These are phyloP conservation scores for Telfairia occidentalis DNA, from an alignment of 331 rosid species.

Conservation along the genomic window DNA sequence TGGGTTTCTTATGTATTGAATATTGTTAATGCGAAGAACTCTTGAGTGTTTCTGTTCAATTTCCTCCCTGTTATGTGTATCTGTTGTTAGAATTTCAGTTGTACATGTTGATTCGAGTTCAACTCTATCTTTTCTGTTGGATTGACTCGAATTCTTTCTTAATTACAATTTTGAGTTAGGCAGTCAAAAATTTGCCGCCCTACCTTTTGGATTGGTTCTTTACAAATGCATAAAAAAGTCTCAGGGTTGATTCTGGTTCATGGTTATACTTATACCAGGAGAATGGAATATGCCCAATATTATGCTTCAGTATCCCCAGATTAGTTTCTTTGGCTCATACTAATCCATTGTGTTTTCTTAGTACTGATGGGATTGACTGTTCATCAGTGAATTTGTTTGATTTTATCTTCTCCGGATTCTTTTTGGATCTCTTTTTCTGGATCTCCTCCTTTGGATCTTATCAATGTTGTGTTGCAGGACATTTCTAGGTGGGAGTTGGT, in stretches of 20 bases:
- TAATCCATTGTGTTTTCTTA: background rate
- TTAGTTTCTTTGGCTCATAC: background rate
- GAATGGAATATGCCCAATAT: background rate
- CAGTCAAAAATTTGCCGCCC: background rate
- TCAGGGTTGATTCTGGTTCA: background rate
- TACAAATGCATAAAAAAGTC: background rate
- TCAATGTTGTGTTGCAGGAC: background rate
- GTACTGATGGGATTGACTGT: background rate
- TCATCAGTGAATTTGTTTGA: background rate
- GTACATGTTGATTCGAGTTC: background rate
- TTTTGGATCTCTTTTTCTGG: background rate
- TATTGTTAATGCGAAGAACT: background rate
- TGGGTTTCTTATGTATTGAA: background rate
- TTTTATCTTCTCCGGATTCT: background rate
- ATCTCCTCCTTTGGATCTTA: background rate
- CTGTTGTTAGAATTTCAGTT: background rate
- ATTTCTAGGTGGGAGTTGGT: constrained; percentile 2
- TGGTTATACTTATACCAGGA: background rate
- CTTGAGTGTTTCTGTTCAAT: background rate
- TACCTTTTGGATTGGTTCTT: background rate
- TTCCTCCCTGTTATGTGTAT: background rate
- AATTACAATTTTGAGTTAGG: background rate
- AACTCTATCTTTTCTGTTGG: background rate
- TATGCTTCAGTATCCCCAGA: background rate
- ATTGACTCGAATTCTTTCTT: background rate